Percentiles rank a stretch among this genome's conserved stretches.
Conservation (phyloP, 106 monocot genomes). For the Acanthochlamys bracteata region DNA sequence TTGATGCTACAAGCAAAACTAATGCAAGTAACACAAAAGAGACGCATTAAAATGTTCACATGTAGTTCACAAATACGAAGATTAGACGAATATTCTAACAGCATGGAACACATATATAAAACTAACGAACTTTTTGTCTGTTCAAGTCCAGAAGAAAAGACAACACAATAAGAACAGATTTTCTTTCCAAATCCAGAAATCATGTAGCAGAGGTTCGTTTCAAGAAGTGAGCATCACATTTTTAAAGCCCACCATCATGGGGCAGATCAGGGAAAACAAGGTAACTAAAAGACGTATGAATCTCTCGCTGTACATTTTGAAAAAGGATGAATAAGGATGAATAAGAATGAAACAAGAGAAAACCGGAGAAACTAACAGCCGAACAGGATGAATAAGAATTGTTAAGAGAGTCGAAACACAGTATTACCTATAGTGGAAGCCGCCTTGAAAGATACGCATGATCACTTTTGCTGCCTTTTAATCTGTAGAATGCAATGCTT, state of each 20-base stretch:
- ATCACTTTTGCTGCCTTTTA: conserved; percentile 75
- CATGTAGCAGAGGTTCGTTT: no score
- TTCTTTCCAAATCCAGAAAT: no score
- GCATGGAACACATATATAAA: no score
- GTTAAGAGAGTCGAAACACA: conserved; percentile 10
- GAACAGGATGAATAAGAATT: not conserved
- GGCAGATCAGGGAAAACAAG: not conserved
- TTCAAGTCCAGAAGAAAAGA: no score
- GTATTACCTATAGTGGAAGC: conserved; percentile 6
- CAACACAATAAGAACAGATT: no score
- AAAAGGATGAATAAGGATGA: not conserved
- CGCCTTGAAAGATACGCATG: conserved; percentile 40
- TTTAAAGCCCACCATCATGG: not conserved
- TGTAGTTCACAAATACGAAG: no score
- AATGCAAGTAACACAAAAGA: no score
- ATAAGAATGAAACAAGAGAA: not conserved
- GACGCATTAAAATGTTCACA: no score
- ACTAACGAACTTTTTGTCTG: no score
- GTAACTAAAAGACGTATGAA: not conserved
- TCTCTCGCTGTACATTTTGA: conserved; percentile 3
- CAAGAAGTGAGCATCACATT: no score
- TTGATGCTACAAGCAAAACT: no score
- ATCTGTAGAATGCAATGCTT: conserved; percentile 28
- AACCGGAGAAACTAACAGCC: not conserved
- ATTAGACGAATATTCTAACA: no score